phyloP scores from a whole-genome alignment of 305 asterid genomes.

The Fraxinus paxiana region DNA sequence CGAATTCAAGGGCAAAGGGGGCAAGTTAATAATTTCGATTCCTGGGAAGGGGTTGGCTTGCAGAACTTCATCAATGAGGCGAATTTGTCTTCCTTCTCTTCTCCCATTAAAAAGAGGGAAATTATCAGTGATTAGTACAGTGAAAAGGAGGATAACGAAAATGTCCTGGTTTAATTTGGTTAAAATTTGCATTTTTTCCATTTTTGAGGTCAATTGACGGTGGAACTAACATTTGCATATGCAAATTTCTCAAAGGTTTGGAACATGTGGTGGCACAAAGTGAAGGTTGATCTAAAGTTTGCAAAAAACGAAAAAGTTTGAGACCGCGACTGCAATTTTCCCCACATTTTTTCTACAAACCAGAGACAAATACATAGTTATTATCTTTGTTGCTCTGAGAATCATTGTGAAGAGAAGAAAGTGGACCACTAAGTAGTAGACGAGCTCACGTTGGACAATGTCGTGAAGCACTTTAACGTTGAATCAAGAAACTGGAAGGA shows the following conservation, averaged over 20 bases:
- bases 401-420: background rate
- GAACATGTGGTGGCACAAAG: no score
- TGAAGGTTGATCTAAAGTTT: no score
- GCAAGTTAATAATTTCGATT: slow-evolving; percentile 27
- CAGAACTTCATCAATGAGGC: slow-evolving; percentile 20
- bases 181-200: no score
- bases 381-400: background rate
- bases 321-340: no score
- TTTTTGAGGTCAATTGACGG: no score
- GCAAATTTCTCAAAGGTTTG: no score
- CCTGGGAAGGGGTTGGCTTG: slow-evolving; percentile 33
- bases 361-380: background rate
- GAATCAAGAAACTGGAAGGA: background rate
- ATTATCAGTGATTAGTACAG: no score
- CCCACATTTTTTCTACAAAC: background rate
- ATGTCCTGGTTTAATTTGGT: no score
- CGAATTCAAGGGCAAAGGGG: slow-evolving; percentile 32
- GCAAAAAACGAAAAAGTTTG: no score
- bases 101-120: slow-evolving; percentile 15
- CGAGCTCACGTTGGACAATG: background rate
- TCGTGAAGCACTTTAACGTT: background rate
- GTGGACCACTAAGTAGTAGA: background rate
- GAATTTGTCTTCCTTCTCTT: slow-evolving; percentile 30
- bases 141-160: no score
- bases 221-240: no score